A percentile compares a stretch with the other conserved stretches of the same genome.
These are phyloP conservation scores for Rhizophagus prolifer DNA, from an alignment of 192 early-diverging fungal species.

Conservation along the genomic window DNA sequence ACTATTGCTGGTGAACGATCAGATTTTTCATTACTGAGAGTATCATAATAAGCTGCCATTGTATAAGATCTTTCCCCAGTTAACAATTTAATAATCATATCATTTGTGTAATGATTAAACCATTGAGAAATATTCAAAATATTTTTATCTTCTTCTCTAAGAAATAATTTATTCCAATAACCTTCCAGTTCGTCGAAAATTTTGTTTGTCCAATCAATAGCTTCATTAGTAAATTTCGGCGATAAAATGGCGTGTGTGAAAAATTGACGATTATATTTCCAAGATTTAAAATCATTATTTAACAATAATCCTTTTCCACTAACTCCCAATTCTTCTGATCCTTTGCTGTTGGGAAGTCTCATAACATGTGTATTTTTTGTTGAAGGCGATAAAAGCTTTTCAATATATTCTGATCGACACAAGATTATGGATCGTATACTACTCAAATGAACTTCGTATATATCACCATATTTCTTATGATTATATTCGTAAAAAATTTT, in stretches of 20 bases:
- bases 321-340: background rate
- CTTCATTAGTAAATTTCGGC: background rate
- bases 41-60: no score
- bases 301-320: background rate
- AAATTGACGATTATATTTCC: constrained; percentile 14
- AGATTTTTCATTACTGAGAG: no score
- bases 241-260: constrained; percentile 1
- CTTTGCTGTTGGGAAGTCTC: no score
- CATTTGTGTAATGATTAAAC: background rate
- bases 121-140: background rate
- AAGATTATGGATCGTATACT: background rate
- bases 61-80: no score
- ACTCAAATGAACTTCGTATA: no score
- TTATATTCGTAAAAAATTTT: no score
- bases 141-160: background rate
- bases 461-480: no score
- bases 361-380: constrained; percentile 11
- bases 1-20: background rate
- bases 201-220: background rate
- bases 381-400: constrained; percentile 10
- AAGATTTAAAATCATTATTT: no score
- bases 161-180: no score
- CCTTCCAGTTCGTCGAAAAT: no score
- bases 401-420: background rate
- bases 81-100: no score